Conservation (phyloP, 768 basidiomycete species). For the Trametes cinnabarina region DNA sequence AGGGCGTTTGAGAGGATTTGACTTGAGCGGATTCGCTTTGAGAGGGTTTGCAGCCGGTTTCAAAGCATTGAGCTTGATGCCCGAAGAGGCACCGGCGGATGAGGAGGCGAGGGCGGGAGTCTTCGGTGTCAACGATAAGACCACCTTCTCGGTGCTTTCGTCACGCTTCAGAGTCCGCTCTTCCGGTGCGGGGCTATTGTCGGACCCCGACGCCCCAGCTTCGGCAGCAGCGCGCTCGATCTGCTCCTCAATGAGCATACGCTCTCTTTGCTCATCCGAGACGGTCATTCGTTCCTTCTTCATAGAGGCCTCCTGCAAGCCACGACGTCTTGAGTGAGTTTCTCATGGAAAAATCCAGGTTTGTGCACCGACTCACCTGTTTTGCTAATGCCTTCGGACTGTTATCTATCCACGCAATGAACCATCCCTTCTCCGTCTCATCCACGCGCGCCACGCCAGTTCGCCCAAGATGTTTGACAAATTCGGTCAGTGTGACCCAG, state of each 20-base stretch:
- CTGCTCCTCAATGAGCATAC: conserved; percentile 85
- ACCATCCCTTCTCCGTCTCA: conserved; percentile 99
- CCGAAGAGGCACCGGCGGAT: conserved; percentile 16
- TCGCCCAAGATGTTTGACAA: conserved; percentile 84
- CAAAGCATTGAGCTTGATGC: conserved; percentile 37
- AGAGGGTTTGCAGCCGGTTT: conserved; percentile 58
- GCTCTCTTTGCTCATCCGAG: conserved; percentile 94
- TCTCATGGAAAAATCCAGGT: neutral
- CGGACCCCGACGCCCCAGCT: conserved; percentile 28
- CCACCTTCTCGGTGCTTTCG: conserved; percentile 69
- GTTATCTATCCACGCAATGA: conserved; percentile 95
- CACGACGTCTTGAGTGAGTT: neutral
- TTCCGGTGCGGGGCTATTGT: conserved; percentile 29
- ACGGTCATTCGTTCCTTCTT: conserved; percentile 91
- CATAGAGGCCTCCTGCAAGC: conserved; percentile 66
- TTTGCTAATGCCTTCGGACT: conserved; percentile 92
- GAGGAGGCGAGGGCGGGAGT: conserved; percentile 35
- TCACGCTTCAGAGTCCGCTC: conserved; percentile 71
- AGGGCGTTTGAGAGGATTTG: conserved; percentile 68
- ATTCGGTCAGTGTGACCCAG: conserved; percentile 98
- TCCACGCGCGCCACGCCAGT: conserved; percentile 88
- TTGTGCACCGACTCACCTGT: conserved; percentile 48
- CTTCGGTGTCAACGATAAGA: conserved; percentile 69
- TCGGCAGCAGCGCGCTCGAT: conserved; percentile 81
- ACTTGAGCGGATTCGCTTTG: conserved; percentile 65